Conservation (phyloP, 2,329 filamentous ascomycete genomes). For the Trichophyton verrucosum region DNA sequence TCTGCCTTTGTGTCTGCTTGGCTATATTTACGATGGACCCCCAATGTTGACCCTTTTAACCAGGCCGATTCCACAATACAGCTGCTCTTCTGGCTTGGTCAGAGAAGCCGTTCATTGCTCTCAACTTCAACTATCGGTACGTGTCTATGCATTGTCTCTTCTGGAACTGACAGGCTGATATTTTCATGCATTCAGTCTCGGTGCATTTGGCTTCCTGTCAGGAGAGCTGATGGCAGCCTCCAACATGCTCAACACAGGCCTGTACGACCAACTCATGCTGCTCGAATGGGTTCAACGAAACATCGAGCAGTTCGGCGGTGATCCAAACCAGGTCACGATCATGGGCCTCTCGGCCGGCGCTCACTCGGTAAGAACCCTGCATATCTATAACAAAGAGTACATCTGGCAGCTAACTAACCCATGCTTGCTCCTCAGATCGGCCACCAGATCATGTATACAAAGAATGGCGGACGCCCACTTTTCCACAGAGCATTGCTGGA, state of each 20-base stretch:
- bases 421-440: slow-evolving; percentile 40
- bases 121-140: slow-evolving; percentile 35
- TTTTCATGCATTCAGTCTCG: slow-evolving; percentile 17
- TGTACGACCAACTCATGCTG: slow-evolving; percentile 26
- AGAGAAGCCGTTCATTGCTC: slow-evolving; percentile 32
- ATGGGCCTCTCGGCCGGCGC: slow-evolving; percentile 29
- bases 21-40: not conserved
- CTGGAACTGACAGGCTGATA: not conserved
- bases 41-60: not conserved
- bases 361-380: slow-evolving; percentile 39
- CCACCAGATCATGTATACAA: slow-evolving; percentile 49
- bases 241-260: slow-evolving; percentile 38
- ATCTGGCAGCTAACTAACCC: not conserved
- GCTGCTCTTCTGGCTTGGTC: slow-evolving; percentile 48
- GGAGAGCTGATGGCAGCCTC: slow-evolving; percentile 41
- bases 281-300: slow-evolving; percentile 24
- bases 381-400: slow-evolving; percentile 4
- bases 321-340: slow-evolving; percentile 25
- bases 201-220: slow-evolving; percentile 53
- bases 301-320: slow-evolving; percentile 20
- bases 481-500: slow-evolving; percentile 39
- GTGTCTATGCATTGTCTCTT: not conserved
- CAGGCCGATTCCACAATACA: slow-evolving; percentile 42
- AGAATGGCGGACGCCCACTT: slow-evolving; percentile 21
- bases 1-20: not conserved